Percentiles rank a stretch among this genome's conserved stretches.
phyloP scores from a whole-genome alignment of 441 rosid species.

The Gossypium laxum region DNA sequence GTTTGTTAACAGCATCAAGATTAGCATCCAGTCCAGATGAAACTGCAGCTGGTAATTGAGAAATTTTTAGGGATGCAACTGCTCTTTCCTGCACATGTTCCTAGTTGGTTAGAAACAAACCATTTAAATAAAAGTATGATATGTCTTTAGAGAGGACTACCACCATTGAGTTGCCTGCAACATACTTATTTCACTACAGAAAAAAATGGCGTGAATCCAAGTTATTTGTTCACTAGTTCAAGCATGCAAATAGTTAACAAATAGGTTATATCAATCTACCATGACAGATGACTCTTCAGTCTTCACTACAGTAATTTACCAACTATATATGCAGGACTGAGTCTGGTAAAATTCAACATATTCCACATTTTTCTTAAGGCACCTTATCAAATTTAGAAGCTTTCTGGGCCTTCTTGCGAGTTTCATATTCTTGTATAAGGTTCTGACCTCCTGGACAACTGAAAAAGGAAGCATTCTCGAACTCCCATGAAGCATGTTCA shows the following conservation, averaged over 20 bases:
- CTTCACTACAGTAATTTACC: not conserved
- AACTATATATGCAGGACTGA: not conserved
- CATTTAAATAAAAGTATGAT: not conserved
- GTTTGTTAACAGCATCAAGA: slow-evolving; percentile 25
- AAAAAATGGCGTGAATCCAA: not conserved
- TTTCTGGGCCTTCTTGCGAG: slow-evolving; percentile 25
- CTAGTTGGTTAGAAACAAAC: slow-evolving; percentile 14
- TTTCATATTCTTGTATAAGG: slow-evolving; percentile 40
- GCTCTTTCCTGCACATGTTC: slow-evolving; percentile 25
- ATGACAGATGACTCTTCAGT: not conserved
- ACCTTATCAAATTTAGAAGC: slow-evolving; percentile 29
- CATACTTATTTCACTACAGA: not conserved
- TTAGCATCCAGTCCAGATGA: slow-evolving; percentile 13
- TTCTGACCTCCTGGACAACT: slow-evolving; percentile 26
- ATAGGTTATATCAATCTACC: not conserved
- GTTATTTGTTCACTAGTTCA: slow-evolving; percentile 1
- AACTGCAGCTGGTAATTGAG: slow-evolving; percentile 23
- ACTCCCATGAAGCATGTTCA: slow-evolving; percentile 57
- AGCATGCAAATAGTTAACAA: not conserved
- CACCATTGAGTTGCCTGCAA: not conserved
- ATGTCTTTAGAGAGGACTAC: not conserved
- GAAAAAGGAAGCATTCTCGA: slow-evolving; percentile 37
- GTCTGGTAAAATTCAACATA: not conserved
- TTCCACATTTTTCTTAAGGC: not conserved
- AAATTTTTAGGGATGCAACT: slow-evolving; percentile 11